These are phyloP conservation scores for Candida bentonensis DNA, from an alignment of 805 yeast species.

Conservation along the genomic window DNA sequence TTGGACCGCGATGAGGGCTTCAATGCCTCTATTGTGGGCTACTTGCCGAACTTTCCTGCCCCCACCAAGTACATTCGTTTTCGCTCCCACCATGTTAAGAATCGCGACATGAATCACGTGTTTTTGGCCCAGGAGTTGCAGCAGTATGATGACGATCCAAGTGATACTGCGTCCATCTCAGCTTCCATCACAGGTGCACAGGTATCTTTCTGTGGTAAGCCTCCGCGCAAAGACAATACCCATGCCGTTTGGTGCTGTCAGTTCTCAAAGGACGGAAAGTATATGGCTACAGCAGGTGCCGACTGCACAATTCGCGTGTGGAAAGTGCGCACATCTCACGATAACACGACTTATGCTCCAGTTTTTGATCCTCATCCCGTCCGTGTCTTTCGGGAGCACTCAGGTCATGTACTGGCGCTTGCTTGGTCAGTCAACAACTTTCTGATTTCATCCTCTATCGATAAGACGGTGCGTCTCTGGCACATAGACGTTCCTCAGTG, in stretches of 20 bases:
- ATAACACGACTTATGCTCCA: constrained; percentile 15
- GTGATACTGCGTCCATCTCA: background rate
- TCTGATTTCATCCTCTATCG: constrained; percentile 69
- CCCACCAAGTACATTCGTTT: constrained; percentile 22
- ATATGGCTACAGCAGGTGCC: constrained; percentile 72
- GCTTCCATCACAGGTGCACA: constrained; percentile 6
- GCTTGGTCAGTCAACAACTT: constrained; percentile 87
- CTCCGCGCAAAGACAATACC: constrained; percentile 6
- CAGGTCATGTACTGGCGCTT: constrained; percentile 53
- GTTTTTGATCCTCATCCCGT: constrained; percentile 61
- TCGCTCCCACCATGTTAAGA: constrained; percentile 18
- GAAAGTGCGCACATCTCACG: constrained; percentile 69
- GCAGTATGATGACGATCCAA: constrained; percentile 1
- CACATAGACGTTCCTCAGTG: constrained; percentile 56
- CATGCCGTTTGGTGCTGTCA: constrained; percentile 59
- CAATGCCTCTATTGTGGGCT: constrained; percentile 18
- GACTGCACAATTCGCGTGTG: constrained; percentile 57
- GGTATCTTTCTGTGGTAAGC: background rate
- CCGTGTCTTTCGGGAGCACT: constrained; percentile 50
- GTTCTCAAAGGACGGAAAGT: constrained; percentile 71
- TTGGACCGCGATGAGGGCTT: constrained; percentile 15
- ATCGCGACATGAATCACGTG: constrained; percentile 17
- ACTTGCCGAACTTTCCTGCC: constrained; percentile 14
- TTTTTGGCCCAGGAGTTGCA: constrained; percentile 23
- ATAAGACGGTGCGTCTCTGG: constrained; percentile 73